A percentile compares a stretch with the other conserved stretches of the same genome.
Evolutionary conservation across 1,284 basidiomycete species (phyloP).

Genomic region (Cutaneotrichosporon daszewskae): DNA sequence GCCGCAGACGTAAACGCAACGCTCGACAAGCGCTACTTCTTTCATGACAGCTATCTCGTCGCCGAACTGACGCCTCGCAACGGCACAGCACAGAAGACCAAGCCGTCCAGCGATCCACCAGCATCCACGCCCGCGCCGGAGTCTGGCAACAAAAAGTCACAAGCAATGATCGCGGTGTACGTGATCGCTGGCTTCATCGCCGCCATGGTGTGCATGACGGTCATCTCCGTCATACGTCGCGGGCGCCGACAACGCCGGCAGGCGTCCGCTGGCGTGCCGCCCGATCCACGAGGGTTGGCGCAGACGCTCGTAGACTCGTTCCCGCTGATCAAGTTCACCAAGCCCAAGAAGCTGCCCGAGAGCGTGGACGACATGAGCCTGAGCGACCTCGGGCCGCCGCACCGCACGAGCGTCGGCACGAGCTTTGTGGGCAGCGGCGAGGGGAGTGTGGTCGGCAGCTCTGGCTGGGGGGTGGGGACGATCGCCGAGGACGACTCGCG

Average conservation of each 20-base stretch:
- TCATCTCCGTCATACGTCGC: constrained; percentile 53
- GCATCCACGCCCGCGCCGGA: constrained; percentile 17
- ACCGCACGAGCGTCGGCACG: constrained; percentile 6
- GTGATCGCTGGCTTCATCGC: constrained; percentile 79
- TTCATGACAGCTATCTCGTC: constrained; percentile 57
- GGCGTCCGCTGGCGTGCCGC: constrained; percentile 42
- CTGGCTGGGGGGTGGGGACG: no score
- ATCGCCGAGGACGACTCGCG: neutral
- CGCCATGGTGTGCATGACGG: constrained; percentile 55
- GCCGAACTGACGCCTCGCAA: constrained; percentile 61
- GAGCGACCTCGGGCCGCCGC: neutral
- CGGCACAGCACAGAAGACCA: constrained; percentile 50
- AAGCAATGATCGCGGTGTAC: constrained; percentile 68
- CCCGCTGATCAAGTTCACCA: constrained; percentile 78
- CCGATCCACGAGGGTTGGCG: constrained; percentile 60
- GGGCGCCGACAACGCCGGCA: constrained; percentile 43
- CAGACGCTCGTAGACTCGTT: constrained; percentile 90
- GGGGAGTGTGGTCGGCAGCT: no score
- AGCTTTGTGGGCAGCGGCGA: neutral
- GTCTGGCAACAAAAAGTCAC: constrained; percentile 19
- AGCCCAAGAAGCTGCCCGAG: constrained; percentile 2
- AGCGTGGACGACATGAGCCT: neutral
- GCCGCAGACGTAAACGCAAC: constrained; percentile 52
- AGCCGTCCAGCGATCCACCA: neutral
- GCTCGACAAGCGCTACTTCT: constrained; percentile 45